These are phyloP conservation scores for Krasilnikovozyma curviuscula DNA, from an alignment of 768 basidiomycete genomes.

Conservation along the genomic window DNA sequence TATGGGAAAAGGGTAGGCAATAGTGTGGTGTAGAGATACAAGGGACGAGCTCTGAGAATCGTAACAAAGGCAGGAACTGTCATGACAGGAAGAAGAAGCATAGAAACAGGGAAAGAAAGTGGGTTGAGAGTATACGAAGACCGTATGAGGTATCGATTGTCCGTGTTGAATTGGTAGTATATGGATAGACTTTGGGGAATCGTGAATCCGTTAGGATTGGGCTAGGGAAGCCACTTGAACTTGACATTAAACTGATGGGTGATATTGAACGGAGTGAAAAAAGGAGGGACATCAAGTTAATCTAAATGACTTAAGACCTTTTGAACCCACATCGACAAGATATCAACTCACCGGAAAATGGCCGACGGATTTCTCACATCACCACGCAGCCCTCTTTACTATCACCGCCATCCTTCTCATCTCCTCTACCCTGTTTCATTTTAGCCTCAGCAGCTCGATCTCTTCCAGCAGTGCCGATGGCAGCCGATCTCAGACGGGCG, in stretches of 20 bases:
- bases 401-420: conserved; percentile 15
- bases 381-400: conserved; percentile 22
- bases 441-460: conserved; percentile 15
- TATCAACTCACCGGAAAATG: no score
- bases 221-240: no score
- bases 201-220: no score
- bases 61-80: neutral
- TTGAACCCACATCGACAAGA: no score
- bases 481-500: conserved; percentile 52
- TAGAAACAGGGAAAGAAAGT: neutral
- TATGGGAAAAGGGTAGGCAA: no score
- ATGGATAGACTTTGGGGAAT: no score
- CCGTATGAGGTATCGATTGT: neutral
- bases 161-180: no score
- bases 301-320: no score
- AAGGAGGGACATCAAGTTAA: no score
- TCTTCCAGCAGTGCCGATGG: conserved; percentile 38
- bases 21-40: neutral
- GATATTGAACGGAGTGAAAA: no score
- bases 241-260: no score
- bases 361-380: conserved; percentile 20
- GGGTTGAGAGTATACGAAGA: neutral
- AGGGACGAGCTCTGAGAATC: neutral
- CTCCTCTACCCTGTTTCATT: conserved; percentile 23
- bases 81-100: neutral